Evolutionary conservation across 805 yeast genomes (phyloP), one percentile per base, ranked within the genome.

Genomic region (Scheffersomyces ergatensis): DNA sequence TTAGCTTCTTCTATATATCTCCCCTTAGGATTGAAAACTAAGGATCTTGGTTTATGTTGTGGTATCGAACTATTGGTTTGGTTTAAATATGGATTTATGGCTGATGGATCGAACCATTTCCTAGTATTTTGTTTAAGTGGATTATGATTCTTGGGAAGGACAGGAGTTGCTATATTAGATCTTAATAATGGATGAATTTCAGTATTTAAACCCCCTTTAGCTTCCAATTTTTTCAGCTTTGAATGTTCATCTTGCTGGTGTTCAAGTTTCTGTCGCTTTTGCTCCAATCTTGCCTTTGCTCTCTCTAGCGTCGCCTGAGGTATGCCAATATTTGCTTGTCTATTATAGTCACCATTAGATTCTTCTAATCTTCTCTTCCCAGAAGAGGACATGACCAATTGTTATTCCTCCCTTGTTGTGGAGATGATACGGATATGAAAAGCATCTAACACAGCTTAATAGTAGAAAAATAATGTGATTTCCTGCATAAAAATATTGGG

Each of bases 11-110:
- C 72, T 2, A 83, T 71, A 51, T 70, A 83, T 53, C 80, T 85
- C 2, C 96, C 96, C 31, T 72, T 70, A 25, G 70, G 75, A 51
- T 77, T 80, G 51, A 88, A 78, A 13, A 57, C 58, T 32, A 83
- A 60, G 2, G 69, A 73, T 38, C 77, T 55, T 14, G 55, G 54
- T 14, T 50, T 52, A 23, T 66, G 38, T 11, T 35, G 30, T 3
- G 34, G 29, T 7, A 33, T 23, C 2, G 53, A 30, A 15, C 38
- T 44, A 2, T 40, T 41, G 2, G 41, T 41, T 40, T 62, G 70
- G 37, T 62, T 55, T 20, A 70, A 47, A 42, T 70, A 70, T 1
- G 74, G 74, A 39, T 70, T 70, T 2, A 65, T 49, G 7, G 67
- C 44, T 3, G 57, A 33, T 2, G 67, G 61, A 40, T 67, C 74